Base-by-base conservation (phyloP, 2,329 filamentous ascomycete genomes). In the Monosporascus sp. region DNA sequence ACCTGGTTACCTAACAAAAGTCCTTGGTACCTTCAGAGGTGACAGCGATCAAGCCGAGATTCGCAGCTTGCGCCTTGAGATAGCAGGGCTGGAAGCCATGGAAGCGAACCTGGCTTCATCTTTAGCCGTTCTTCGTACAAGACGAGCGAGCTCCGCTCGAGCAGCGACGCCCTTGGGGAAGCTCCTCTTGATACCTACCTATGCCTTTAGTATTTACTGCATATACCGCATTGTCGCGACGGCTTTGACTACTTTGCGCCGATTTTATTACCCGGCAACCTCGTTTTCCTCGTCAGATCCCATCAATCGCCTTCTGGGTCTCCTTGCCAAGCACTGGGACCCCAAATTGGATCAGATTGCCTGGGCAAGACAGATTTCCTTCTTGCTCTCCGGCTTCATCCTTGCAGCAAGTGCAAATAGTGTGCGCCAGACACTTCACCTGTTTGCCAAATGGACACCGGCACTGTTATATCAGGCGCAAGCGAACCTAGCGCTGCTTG, bases 301-400 rank as follows among this genome's bases (percentile, higher is more conserved):
- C 1, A 88, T 96, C 67, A 95, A 88, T 72, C 88, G 90, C 58
- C 79, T 93, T 56, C 81, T 96, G 8, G 88, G 89, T 5, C 77
- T 95, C 14, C 73, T 96, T 18, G 89, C 89, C 4, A 86, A 87
- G 52, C 89, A 95, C 72, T 92, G 89, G 82, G 89, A 95, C 65
- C 88, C 89, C 3, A 83, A 86, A 55, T 80, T 96, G 25, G 88
- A 96, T 71, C 88, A 90, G 64, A 80, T 84, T 11, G 88, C 89
- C 9, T 95, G 90, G 89, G 86, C 88, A 22, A 86, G 89, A 31
- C 88, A 90, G 65, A 92, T 95, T 59, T 90, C 87, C 54, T 95
- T 96, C 70, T 74, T 90, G 22, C 78, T 96, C 5, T 90, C 87
- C 7, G 90, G 90, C 18, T 83, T 92, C 49, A 94, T 96, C 67